phyloP scores from a whole-genome alignment of 2,329 filamentous ascomycete species.

The Talaromyces sp. region DNA sequence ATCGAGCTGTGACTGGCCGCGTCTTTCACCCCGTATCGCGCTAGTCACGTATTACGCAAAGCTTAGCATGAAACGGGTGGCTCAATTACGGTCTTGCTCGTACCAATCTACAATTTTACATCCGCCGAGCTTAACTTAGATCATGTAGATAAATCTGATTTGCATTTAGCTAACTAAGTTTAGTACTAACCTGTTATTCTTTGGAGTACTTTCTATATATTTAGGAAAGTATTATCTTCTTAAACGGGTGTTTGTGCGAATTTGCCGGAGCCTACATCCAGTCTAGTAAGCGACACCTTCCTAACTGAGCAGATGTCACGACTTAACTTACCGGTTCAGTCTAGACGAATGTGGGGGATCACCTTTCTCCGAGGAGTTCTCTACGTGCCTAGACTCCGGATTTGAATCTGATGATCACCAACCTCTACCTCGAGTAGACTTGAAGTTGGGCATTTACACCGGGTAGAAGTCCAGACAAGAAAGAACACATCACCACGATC shows the following conservation, averaged over 20 bases:
- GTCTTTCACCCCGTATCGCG: background rate
- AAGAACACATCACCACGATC: background rate
- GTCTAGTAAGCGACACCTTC: background rate
- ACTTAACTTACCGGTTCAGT: background rate
- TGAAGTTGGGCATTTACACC: background rate
- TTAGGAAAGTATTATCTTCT: background rate
- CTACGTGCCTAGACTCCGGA: background rate
- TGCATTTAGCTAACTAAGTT: no score
- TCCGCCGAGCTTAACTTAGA: no score
- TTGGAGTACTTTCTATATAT: no score
- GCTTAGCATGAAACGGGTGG: background rate
- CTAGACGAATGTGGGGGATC: background rate
- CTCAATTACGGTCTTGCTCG: background rate
- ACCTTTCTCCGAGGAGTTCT: background rate
- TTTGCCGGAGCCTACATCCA: background rate
- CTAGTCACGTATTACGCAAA: conserved; percentile 2
- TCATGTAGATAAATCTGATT: no score
- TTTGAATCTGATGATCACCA: background rate
- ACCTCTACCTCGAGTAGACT: no score
- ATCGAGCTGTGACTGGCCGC: background rate
- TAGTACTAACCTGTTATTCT: no score
- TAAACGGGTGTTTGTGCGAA: background rate
- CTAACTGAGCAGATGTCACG: background rate
- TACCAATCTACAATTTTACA: no score
- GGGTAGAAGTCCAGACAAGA: background rate